A percentile compares a stretch with the other conserved stretches of the same genome.
Evolutionary conservation across 2,329 filamentous ascomycete species (phyloP).

Genomic region (Helicocarpus griseus): DNA sequence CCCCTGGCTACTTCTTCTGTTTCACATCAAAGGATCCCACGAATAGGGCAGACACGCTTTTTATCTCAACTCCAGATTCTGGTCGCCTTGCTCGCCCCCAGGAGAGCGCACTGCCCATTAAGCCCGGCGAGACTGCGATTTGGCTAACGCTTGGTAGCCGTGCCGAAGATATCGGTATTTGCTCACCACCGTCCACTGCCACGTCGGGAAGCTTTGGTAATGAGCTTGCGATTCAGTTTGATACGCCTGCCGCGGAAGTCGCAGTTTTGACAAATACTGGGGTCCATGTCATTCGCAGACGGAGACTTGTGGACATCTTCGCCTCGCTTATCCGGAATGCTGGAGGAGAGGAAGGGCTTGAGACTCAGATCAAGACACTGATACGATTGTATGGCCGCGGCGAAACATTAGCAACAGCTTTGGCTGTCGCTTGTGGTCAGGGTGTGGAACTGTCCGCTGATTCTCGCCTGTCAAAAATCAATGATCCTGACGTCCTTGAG

Average conservation of each 20-base stretch:
- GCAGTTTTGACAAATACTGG: slow-evolving; percentile 87
- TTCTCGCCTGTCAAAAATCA: slow-evolving; percentile 58
- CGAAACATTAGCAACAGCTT: slow-evolving; percentile 79
- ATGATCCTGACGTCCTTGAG: slow-evolving; percentile 78
- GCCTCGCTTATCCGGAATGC: slow-evolving; percentile 67
- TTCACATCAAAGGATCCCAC: slow-evolving; percentile 58
- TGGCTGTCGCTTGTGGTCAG: slow-evolving; percentile 92
- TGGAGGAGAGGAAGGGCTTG: slow-evolving; percentile 63
- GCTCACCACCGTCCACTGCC: slow-evolving; percentile 62
- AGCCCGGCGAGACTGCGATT: slow-evolving; percentile 68
- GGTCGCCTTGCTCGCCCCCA: slow-evolving; percentile 60
- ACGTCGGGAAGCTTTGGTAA: slow-evolving; percentile 74
- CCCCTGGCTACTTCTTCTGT: slow-evolving; percentile 86
- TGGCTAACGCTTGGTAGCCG: slow-evolving; percentile 67
- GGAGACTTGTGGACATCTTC: slow-evolving; percentile 85
- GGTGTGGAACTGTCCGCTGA: slow-evolving; percentile 69
- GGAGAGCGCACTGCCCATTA: slow-evolving; percentile 44
- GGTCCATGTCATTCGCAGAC: slow-evolving; percentile 73
- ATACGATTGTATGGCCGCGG: slow-evolving; percentile 76
- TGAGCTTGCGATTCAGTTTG: slow-evolving; percentile 92
- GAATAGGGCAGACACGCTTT: slow-evolving; percentile 57
- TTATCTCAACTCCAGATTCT: slow-evolving; percentile 79
- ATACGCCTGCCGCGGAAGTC: slow-evolving; percentile 69
- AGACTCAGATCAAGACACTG: slow-evolving; percentile 73
- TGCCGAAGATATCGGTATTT: slow-evolving; percentile 68